phyloP scores from a whole-genome alignment of 352 stramenopile genomes.

The Thalassiosira pacifica region DNA sequence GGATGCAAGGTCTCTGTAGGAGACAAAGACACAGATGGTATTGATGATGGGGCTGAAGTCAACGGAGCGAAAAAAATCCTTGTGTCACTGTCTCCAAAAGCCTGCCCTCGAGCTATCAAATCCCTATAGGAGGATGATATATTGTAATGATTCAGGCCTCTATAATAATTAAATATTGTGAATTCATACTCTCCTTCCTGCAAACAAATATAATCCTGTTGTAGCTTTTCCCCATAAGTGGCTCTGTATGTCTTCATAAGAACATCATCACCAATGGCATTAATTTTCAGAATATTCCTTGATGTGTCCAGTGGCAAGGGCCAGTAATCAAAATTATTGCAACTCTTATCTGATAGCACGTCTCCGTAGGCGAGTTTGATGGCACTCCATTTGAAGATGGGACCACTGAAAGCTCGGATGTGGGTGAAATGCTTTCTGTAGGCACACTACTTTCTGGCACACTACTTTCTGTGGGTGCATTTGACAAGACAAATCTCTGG shows the following conservation, averaged over 20 bases:
- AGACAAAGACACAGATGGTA: neutral
- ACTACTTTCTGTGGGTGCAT: no score
- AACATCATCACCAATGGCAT: neutral
- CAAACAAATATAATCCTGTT: neutral
- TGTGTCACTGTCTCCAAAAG: constrained; percentile 5
- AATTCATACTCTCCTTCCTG: constrained; percentile 11
- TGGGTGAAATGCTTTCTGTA: no score
- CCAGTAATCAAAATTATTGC: neutral
- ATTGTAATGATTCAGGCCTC: neutral
- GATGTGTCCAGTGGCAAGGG: no score
- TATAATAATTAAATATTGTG: neutral
- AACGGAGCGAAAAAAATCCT: neutral
- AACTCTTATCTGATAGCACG: neutral
- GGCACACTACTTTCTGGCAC: no score
- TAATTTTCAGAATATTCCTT: no score
- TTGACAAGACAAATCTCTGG: no score
- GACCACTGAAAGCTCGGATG: no score
- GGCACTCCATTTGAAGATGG: no score
- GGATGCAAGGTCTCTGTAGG: no score
- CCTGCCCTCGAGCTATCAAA: neutral
- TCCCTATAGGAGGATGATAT: neutral
- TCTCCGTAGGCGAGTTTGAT: neutral
- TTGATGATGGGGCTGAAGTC: neutral
- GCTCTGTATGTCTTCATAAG: neutral
- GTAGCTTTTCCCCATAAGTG: constrained; percentile 1